A percentile compares a stretch with the other conserved stretches of the same genome.
These are phyloP conservation scores for Cyathus striatus DNA, from an alignment of 768 basidiomycete genomes.

Conservation along the genomic window DNA sequence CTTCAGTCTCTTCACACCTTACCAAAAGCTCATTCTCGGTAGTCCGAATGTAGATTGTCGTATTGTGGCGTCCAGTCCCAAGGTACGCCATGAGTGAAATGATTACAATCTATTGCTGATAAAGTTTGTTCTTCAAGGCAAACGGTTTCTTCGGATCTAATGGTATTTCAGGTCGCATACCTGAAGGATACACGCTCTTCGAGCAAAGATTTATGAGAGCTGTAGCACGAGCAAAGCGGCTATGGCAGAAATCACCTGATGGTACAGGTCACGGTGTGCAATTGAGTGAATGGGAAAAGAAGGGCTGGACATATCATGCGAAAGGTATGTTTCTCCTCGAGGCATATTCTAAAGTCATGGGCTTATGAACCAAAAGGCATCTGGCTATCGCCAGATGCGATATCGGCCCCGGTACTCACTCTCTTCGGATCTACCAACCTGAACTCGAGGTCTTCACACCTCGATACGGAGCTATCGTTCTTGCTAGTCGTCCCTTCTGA, in stretches of 20 bases:
- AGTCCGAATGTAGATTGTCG: conserved; percentile 53
- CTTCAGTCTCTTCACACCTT: conserved; percentile 80
- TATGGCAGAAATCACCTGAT: conserved; percentile 23
- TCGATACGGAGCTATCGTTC: conserved; percentile 92
- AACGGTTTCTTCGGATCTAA: conserved; percentile 92
- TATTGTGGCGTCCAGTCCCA: conserved; percentile 83
- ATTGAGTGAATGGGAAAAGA: conserved; percentile 81
- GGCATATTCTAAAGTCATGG: neutral
- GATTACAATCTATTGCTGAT: conserved; percentile 1
- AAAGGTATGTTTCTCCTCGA: conserved; percentile 58
- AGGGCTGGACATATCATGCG: conserved; percentile 97
- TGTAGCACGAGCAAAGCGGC: conserved; percentile 41
- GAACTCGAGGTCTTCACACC: conserved; percentile 83
- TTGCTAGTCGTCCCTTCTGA: conserved; percentile 67
- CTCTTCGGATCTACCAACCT: conserved; percentile 95
- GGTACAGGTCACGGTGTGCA: conserved; percentile 45
- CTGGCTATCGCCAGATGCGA: conserved; percentile 67
- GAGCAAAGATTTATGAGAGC: conserved; percentile 81
- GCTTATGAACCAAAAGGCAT: conserved; percentile 50
- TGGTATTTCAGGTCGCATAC: conserved; percentile 89
- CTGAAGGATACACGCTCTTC: conserved; percentile 88
- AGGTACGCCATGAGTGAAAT: conserved; percentile 62
- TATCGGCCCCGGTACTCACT: conserved; percentile 58
- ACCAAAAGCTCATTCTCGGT: conserved; percentile 67
- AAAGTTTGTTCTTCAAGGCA: conserved; percentile 48